A percentile compares a stretch with the other conserved stretches of the same genome.
Conservation (phyloP, 805 yeast species). For the Saccharomycopsis lassenensis region DNA sequence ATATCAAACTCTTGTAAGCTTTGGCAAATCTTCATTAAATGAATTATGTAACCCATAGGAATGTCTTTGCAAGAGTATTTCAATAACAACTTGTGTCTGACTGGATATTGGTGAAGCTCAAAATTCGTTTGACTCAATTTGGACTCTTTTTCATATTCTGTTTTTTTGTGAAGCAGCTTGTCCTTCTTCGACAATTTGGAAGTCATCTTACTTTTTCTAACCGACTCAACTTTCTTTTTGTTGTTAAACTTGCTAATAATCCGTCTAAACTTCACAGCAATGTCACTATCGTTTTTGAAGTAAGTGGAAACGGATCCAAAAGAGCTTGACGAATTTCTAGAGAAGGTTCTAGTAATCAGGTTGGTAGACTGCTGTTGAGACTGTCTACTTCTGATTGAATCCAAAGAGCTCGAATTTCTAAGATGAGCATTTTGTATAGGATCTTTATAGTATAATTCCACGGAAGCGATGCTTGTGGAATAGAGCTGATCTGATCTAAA, state of each 20-base stretch:
- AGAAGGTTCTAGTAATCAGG: slow-evolving; percentile 12
- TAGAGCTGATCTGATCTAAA: slow-evolving; percentile 62
- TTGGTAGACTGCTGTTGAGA: background rate
- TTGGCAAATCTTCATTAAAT: slow-evolving; percentile 56
- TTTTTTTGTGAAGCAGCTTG: background rate
- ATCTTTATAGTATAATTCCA: slow-evolving; percentile 21
- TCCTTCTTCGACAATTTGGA: background rate
- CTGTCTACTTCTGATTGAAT: background rate
- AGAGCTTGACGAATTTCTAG: slow-evolving; percentile 5
- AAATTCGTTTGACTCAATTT: slow-evolving; percentile 1
- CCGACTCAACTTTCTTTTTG: background rate
- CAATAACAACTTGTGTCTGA: slow-evolving; percentile 45
- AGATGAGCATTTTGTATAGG: background rate
- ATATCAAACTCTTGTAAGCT: slow-evolving; percentile 46
- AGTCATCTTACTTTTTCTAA: background rate
- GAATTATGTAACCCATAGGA: slow-evolving; percentile 69
- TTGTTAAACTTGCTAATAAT: background rate
- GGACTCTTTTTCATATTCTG: background rate
- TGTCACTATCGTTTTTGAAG: background rate
- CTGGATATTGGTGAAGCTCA: slow-evolving; percentile 38
- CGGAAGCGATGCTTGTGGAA: slow-evolving; percentile 24
- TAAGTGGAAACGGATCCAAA: background rate
- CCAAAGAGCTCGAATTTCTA: slow-evolving; percentile 2
- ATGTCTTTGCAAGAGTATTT: slow-evolving; percentile 66
- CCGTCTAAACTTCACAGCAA: slow-evolving; percentile 1